phyloP scores from a whole-genome alignment of 768 basidiomycete species.

The Lenzites betulinus region DNA sequence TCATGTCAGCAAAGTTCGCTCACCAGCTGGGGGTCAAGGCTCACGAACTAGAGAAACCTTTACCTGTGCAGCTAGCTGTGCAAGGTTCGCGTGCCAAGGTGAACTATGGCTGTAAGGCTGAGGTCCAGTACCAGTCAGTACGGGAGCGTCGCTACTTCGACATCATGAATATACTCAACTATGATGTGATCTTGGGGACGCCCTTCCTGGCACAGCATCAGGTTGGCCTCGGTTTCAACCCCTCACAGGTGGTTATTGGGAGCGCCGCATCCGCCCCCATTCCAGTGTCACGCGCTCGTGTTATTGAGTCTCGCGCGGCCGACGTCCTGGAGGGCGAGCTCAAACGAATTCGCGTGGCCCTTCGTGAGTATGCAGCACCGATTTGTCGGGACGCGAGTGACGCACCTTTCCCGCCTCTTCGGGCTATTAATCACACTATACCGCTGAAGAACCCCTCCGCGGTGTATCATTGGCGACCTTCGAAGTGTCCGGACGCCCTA shows the following conservation, averaged over 20 bases:
- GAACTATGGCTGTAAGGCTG: no score
- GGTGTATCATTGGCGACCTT: slow-evolving; percentile 38
- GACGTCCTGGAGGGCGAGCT: not conserved
- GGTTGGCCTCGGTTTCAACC: slow-evolving; percentile 15
- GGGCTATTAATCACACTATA: slow-evolving; percentile 41
- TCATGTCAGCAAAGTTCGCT: slow-evolving; percentile 35
- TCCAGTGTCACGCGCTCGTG: not conserved
- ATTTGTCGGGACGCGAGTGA: slow-evolving; percentile 14
- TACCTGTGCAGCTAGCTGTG: slow-evolving; percentile 33
- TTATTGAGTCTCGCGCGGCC: not conserved
- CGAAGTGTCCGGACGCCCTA: slow-evolving; percentile 39
- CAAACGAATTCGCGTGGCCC: not conserved
- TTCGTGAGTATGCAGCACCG: slow-evolving; percentile 18
- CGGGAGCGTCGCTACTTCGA: slow-evolving; percentile 2
- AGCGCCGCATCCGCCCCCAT: not conserved
- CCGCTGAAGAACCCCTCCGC: slow-evolving; percentile 35
- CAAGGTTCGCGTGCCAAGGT: no score
- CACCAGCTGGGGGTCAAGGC: slow-evolving; percentile 28
- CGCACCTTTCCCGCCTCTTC: slow-evolving; percentile 28
- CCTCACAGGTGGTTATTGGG: slow-evolving; percentile 4
- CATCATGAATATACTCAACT: slow-evolving; percentile 11
- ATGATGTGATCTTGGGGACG: slow-evolving; percentile 30
- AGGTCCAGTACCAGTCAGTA: slow-evolving; percentile 7
- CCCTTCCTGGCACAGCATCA: slow-evolving; percentile 27
- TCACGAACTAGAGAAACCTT: slow-evolving; percentile 24